Evolutionary conservation across 768 basidiomycete species (phyloP).

Genomic region (Amanita inopinata): DNA sequence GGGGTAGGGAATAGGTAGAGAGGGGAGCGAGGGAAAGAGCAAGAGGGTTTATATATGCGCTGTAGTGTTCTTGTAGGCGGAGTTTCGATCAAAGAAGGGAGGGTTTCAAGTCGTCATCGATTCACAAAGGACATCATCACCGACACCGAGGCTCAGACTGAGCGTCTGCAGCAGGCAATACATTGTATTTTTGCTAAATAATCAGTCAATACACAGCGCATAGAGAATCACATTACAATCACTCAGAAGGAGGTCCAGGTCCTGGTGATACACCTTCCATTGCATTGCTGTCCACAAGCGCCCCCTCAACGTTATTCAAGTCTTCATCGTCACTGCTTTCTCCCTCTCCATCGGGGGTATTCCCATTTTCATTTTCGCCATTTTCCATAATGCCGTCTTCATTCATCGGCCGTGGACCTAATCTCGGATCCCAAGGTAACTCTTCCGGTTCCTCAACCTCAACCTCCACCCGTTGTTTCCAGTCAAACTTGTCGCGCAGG

Average conservation of each 20-base stretch:
- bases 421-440: constrained; percentile 57
- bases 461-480: constrained; percentile 73
- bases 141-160: no score
- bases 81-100: constrained; percentile 3
- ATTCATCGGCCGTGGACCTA: constrained; percentile 17
- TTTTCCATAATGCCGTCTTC: constrained; percentile 16
- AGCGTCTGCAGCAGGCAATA: no score
- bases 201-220: background rate
- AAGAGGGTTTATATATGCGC: constrained; percentile 11
- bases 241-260: background rate
- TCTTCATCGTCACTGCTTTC: constrained; percentile 20
- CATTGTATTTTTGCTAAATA: no score
- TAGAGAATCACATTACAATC: background rate
- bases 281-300: constrained; percentile 19
- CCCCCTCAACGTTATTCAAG: constrained; percentile 23
- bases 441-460: constrained; percentile 76
- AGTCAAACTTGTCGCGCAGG: constrained; percentile 72
- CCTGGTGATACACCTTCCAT: constrained; percentile 17
- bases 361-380: constrained; percentile 1
- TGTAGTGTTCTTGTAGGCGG: background rate
- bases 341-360: constrained; percentile 14
- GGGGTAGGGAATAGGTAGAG: constrained; percentile 14
- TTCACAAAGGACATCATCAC: no score
- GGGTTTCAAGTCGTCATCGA: constrained; percentile 4
- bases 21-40: constrained; percentile 13